phyloP scores from a whole-genome alignment of 805 yeast species.

The Metschnikowia koreensis region DNA sequence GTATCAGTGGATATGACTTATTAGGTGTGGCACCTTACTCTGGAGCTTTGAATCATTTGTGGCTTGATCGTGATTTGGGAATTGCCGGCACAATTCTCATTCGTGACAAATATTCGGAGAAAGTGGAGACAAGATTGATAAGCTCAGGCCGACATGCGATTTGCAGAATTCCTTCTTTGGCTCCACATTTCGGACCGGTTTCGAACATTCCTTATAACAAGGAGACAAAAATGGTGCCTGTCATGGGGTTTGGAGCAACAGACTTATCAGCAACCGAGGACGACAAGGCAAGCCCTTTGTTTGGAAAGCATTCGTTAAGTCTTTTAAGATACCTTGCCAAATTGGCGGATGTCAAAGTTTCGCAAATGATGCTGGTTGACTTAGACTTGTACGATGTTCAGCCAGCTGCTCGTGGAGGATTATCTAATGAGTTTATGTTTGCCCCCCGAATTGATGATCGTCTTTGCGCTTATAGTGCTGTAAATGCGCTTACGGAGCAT shows the following conservation, averaged over 20 bases:
- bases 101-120: constrained; percentile 20
- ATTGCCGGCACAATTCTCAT: constrained; percentile 38
- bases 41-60: constrained; percentile 31
- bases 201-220: constrained; percentile 29
- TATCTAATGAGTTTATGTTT: constrained; percentile 35
- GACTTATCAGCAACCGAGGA: constrained; percentile 24
- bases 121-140: constrained; percentile 25
- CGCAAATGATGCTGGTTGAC: constrained; percentile 31
- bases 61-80: constrained; percentile 45
- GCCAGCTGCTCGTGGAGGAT: constrained; percentile 36
- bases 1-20: constrained; percentile 32
- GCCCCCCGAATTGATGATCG: constrained; percentile 44
- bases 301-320: constrained; percentile 29
- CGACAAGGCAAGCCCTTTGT: constrained; percentile 28
- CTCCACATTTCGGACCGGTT: constrained; percentile 36
- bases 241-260: constrained; percentile 26
- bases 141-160: constrained; percentile 36
- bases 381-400: constrained; percentile 39
- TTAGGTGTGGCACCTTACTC: constrained; percentile 44
- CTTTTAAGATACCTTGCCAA: constrained; percentile 33
- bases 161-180: constrained; percentile 40
- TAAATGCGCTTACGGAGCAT: constrained; percentile 30
- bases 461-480: constrained; percentile 38
- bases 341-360: constrained; percentile 22
- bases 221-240: constrained; percentile 41